Evolutionary conservation across 768 basidiomycete genomes (phyloP).

Genomic region (Nidula microcarpa): DNA sequence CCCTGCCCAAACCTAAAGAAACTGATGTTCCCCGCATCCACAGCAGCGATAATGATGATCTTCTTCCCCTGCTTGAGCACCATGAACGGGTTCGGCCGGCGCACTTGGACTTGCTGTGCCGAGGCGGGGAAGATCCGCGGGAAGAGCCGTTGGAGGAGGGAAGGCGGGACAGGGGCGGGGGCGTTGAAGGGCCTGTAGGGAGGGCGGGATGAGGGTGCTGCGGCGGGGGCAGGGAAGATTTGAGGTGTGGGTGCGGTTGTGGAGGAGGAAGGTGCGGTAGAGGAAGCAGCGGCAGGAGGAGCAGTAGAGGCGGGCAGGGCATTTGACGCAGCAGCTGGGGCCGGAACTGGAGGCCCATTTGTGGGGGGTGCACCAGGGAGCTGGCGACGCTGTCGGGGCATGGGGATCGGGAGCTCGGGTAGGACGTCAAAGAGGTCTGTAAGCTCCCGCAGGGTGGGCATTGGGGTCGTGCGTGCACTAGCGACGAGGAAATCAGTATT

Average conservation of each 20-base stretch:
- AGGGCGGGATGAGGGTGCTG: not conserved
- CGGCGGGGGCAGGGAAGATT: not conserved
- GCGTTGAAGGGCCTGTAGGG: not conserved
- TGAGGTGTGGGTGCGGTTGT: conserved; percentile 2
- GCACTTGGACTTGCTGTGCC: conserved; percentile 12
- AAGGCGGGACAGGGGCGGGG: conserved; percentile 12
- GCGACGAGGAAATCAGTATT: not conserved
- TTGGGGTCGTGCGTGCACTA: conserved; percentile 78
- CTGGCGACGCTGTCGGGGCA: conserved; percentile 35
- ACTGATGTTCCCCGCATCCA: conserved; percentile 82
- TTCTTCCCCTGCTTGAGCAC: conserved; percentile 83
- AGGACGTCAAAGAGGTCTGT: conserved; percentile 65
- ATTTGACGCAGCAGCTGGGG: conserved; percentile 8
- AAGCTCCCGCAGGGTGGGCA: conserved; percentile 82
- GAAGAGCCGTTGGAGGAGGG: conserved; percentile 9
- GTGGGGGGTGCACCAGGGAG: conserved; percentile 3
- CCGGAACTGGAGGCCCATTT: conserved; percentile 6
- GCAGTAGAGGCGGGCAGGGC: conserved; percentile 1
- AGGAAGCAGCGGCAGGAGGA: not conserved
- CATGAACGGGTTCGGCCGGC: conserved; percentile 69
- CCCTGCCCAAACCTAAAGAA: conserved; percentile 89
- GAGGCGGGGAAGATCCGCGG: conserved; percentile 18
- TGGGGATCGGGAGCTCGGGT: conserved; percentile 66
- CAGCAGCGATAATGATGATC: conserved; percentile 79
- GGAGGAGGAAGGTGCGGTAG: not conserved